Evolutionary conservation across 2,329 filamentous ascomycete species (phyloP).

Genomic region (Colletotrichum lupini): DNA sequence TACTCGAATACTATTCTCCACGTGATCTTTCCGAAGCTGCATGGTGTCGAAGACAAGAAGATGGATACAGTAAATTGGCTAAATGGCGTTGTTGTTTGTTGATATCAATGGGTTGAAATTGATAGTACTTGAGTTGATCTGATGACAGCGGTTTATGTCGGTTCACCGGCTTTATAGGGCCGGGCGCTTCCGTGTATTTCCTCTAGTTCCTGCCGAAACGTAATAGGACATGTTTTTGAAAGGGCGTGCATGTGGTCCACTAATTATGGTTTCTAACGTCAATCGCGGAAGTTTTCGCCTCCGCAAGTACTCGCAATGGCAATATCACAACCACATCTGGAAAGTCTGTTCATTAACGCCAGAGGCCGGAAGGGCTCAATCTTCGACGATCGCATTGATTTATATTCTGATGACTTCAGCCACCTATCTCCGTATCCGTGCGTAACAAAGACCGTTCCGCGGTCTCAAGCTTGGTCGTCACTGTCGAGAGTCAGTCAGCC

Average conservation of each 20-base stretch:
- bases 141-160: background rate
- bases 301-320: background rate
- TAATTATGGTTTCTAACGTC: background rate
- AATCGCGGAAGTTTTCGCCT: constrained; percentile 7
- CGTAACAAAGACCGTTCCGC: accelerated
- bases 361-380: no score
- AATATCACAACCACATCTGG: no score
- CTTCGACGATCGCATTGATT: background rate
- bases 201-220: background rate
- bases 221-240: constrained; percentile 4
- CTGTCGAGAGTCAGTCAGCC: background rate
- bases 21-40: constrained; percentile 67
- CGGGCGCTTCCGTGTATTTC: background rate
- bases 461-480: background rate
- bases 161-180: constrained; percentile 6
- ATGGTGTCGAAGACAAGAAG: constrained; percentile 50
- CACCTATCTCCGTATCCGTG: background rate
- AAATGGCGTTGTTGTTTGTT: background rate
- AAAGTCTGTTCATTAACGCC: background rate
- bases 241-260: constrained; percentile 26
- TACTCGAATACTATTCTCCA: constrained; percentile 58
- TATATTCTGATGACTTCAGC: background rate
- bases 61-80: accelerated
- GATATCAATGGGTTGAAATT: background rate
- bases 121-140: background rate